phyloP scores from a whole-genome alignment of 2,329 filamentous ascomycete genomes.

The Fusarium sp. region DNA sequence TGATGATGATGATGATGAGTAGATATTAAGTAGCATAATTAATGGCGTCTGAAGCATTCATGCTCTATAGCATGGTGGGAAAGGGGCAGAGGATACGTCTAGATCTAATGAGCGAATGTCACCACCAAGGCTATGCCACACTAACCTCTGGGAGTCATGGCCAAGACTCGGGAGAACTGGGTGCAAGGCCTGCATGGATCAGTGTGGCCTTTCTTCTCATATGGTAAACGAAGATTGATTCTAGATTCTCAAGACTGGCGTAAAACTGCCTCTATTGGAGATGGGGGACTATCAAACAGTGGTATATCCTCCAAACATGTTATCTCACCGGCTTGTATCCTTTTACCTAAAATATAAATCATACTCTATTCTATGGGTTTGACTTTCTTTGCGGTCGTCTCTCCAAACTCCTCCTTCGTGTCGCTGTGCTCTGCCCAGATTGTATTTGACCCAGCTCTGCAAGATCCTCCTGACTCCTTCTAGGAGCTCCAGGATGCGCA shows the following conservation, averaged over 20 bases:
- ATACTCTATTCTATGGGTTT: constrained; percentile 1
- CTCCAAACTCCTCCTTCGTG: constrained; percentile 41
- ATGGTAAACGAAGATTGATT: neutral
- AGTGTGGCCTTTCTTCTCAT: neutral
- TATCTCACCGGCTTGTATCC: neutral
- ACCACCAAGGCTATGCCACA: neutral
- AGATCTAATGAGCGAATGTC: constrained; percentile 20
- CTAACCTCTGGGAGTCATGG: neutral
- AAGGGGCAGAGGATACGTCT: neutral
- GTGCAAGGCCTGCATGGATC: neutral
- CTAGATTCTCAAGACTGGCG: neutral
- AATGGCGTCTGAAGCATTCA: constrained; percentile 20
- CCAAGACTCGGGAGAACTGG: neutral
- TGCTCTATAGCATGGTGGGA: neutral
- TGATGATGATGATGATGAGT: constrained; percentile 66
- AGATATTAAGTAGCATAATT: neutral
- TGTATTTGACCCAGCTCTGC: constrained; percentile 46
- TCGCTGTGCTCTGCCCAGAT: constrained; percentile 43
- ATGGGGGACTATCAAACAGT: neutral
- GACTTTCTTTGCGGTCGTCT: constrained; percentile 22
- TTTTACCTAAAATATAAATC: neutral
- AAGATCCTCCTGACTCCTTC: constrained; percentile 47
- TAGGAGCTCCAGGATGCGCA: constrained; percentile 39
- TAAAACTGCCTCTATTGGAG: neutral
- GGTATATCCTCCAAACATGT: constrained; percentile 13